Evolutionary conservation across 805 yeast species (phyloP).

Genomic region (Nakazawaea wyomingensis): DNA sequence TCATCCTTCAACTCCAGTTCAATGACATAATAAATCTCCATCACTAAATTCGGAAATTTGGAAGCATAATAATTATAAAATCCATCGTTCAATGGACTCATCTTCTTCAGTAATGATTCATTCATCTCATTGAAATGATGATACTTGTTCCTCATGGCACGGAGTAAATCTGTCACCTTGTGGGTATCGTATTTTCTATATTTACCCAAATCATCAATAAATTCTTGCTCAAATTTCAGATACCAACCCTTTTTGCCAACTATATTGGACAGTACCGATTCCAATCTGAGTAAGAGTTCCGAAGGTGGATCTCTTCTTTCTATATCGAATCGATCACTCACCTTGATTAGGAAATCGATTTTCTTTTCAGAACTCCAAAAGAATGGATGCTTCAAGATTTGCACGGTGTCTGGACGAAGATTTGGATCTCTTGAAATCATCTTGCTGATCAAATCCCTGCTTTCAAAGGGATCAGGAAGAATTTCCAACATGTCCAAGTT

Average conservation of each 20-base stretch:
- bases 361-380: slow-evolving; percentile 78
- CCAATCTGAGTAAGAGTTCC: slow-evolving; percentile 49
- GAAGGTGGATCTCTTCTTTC: slow-evolving; percentile 80
- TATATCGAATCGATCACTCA: slow-evolving; percentile 86
- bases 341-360: slow-evolving; percentile 77
- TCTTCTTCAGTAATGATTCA: slow-evolving; percentile 48
- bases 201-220: slow-evolving; percentile 81
- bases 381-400: slow-evolving; percentile 75
- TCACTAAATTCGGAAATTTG: slow-evolving; percentile 73
- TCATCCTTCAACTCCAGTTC: slow-evolving; percentile 56
- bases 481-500: slow-evolving; percentile 41
- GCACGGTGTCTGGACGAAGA: slow-evolving; percentile 63
- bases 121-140: slow-evolving; percentile 95
- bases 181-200: slow-evolving; percentile 82
- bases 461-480: slow-evolving; percentile 51
- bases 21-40: slow-evolving; percentile 67
- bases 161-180: slow-evolving; percentile 74
- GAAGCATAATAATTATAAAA: slow-evolving; percentile 71
- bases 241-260: slow-evolving; percentile 75
- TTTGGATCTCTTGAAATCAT: slow-evolving; percentile 72
- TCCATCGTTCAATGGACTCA: slow-evolving; percentile 82
- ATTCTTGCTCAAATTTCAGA: slow-evolving; percentile 57
- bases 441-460: slow-evolving; percentile 60
- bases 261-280: slow-evolving; percentile 42
- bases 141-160: slow-evolving; percentile 89